Conservation (phyloP, 116 monocot species). For the Phalaenopsis hybrid region DNA sequence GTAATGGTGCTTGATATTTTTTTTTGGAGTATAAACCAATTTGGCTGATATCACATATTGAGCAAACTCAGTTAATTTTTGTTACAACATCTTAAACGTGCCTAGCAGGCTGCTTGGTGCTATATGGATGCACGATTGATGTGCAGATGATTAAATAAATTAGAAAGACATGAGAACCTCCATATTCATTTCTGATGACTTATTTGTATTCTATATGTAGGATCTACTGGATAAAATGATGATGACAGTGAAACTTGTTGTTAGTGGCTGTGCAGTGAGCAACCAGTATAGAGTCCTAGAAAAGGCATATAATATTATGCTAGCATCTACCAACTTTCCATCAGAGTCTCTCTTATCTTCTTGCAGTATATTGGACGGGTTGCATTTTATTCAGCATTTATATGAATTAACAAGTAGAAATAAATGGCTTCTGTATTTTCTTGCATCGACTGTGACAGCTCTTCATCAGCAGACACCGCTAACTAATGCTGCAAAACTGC, state of each 20-base stretch:
- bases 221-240: slow-evolving; percentile 52
- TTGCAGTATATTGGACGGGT: slow-evolving; percentile 22
- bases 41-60: neutral
- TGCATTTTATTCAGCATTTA: slow-evolving; percentile 14
- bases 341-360: slow-evolving; percentile 9
- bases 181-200: slow-evolving; percentile 4
- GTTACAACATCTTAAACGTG: neutral
- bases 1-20: slow-evolving; percentile 7
- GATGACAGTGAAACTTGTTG: slow-evolving; percentile 61
- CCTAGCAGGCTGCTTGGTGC: neutral
- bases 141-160: neutral
- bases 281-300: slow-evolving; percentile 49
- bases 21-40: neutral
- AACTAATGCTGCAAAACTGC: slow-evolving; percentile 34
- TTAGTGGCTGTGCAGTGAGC: slow-evolving; percentile 49
- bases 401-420: slow-evolving; percentile 29
- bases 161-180: neutral
- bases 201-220: slow-evolving; percentile 23
- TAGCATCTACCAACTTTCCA: slow-evolving; percentile 22
- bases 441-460: slow-evolving; percentile 64
- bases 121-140: neutral
- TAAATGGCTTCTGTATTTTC: slow-evolving; percentile 53
- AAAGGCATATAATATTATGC: slow-evolving; percentile 47
- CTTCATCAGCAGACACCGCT: slow-evolving; percentile 56
- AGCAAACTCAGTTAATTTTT: neutral